Evolutionary conservation across 345 rosid genomes (phyloP), one percentile per base, ranked within the genome.

Genomic region (Theobroma cacao): DNA sequence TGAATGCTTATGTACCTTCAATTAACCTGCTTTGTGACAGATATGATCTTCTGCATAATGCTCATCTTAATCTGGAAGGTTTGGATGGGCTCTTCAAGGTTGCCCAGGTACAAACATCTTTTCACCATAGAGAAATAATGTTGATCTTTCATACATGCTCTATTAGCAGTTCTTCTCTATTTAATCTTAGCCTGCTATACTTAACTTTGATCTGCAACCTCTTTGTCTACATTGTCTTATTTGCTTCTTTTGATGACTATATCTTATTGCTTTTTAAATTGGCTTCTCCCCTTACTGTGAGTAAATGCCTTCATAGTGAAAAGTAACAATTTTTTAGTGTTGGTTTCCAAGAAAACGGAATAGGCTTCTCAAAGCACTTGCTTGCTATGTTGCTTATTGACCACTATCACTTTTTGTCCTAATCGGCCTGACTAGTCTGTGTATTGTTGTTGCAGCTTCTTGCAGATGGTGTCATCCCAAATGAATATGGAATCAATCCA

Each of bases 401-500:
- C n/a, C 9, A 28, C 14, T 10, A 56, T 40, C 65, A 28, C 33
- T 24, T 65, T 34, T 22, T 52, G 47, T 41, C 33, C 20, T 50
- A 66, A 74, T 28, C 14, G 20, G 45, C 38, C 53, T 78, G 31
- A 79, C 55, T 50, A 41, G 62, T 76, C 79, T 80, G 74, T 70
- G 50, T 78, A 68, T 75, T 87, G 64, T 84, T 86, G 22, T 83
- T 88, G 84, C 89, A 96, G 98, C 79, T 89, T 79, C 98, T 96
- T 65, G 99, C 99, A 77, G 99, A 96, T 87, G 98, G 98, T 82
- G 98, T 96, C 77, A 92, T 96, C 63, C 99, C 99, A 75, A 96
- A 96, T 75, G 99, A 92, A 86, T 96, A 94, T 77, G 99, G 99
- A 71, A 90, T 96, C 78, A 94, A 96, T 90, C 98, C 99, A 75